phyloP scores from a whole-genome alignment of 2,329 filamentous ascomycete genomes.

The Alternaria sp. region DNA sequence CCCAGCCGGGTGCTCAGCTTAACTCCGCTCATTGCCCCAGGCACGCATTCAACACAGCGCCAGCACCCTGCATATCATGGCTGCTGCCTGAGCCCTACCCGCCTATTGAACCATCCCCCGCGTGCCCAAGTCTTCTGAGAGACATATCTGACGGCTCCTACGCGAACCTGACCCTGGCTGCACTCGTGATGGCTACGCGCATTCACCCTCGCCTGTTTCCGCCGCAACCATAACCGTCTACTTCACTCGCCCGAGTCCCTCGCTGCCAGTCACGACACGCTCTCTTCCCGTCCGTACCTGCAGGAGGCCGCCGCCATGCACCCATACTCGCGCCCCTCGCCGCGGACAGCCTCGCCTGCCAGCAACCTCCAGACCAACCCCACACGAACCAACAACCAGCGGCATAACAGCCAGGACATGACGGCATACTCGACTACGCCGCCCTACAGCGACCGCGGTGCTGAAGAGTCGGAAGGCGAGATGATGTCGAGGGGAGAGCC shows the following conservation, averaged over 20 bases:
- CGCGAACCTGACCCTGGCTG: slow-evolving; percentile 32
- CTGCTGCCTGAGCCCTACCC: slow-evolving; percentile 46
- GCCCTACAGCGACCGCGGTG: slow-evolving; percentile 56
- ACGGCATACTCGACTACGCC: slow-evolving; percentile 61
- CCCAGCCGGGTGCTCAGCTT: slow-evolving; percentile 39
- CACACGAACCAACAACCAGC: slow-evolving; percentile 72
- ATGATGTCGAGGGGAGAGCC: slow-evolving; percentile 46
- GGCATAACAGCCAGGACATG: slow-evolving; percentile 65
- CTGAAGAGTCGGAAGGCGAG: slow-evolving; percentile 58
- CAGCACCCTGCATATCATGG: slow-evolving; percentile 33
- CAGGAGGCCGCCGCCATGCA: slow-evolving; percentile 68
- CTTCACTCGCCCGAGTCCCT: slow-evolving; percentile 14
- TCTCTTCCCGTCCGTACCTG: slow-evolving; percentile 19
- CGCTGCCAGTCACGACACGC: slow-evolving; percentile 12
- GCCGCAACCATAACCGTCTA: slow-evolving; percentile 41
- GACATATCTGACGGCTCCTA: slow-evolving; percentile 30
- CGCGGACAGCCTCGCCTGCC: slow-evolving; percentile 74
- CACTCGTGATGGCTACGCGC: slow-evolving; percentile 48
- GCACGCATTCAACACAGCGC: slow-evolving; percentile 21
- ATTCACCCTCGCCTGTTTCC: slow-evolving; percentile 40
- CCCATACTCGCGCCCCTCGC: slow-evolving; percentile 77
- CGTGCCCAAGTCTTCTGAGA: slow-evolving; percentile 42
- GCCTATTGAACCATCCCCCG: slow-evolving; percentile 19
- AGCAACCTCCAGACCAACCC: slow-evolving; percentile 75
- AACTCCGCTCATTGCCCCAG: slow-evolving; percentile 29